These are phyloP conservation scores for Colletotrichum sp. DNA, from an alignment of 2,329 filamentous ascomycete genomes.

Conservation along the genomic window DNA sequence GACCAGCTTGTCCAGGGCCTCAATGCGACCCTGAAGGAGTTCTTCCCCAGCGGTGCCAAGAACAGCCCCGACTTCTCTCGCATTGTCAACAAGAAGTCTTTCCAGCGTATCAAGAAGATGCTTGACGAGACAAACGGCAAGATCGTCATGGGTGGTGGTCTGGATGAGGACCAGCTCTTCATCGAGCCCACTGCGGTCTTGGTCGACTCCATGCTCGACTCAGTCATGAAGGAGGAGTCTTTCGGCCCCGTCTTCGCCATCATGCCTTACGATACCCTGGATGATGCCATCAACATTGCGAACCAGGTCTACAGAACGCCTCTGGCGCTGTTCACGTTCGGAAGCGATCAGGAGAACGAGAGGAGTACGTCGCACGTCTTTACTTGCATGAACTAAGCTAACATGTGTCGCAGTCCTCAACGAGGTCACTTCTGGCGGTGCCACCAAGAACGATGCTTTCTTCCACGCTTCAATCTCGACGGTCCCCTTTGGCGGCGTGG, in stretches of 20 bases:
- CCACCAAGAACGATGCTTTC: conserved; percentile 65
- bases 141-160: conserved; percentile 84
- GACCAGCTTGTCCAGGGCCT: conserved; percentile 77
- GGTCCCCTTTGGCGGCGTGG: conserved; percentile 83
- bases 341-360: conserved; percentile 77
- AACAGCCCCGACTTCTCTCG: conserved; percentile 79
- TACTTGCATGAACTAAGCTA: neutral
- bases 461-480: conserved; percentile 68
- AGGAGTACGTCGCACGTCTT: conserved; percentile 60
- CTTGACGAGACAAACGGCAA: conserved; percentile 83
- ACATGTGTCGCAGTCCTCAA: conserved; percentile 55
- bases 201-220: conserved; percentile 71
- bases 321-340: conserved; percentile 85
- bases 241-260: conserved; percentile 94
- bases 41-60: conserved; percentile 84
- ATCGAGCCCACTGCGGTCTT: conserved; percentile 95
- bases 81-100: conserved; percentile 82
- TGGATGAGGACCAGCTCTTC: conserved; percentile 80
- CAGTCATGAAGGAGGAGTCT: conserved; percentile 85
- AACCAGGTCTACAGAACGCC: conserved; percentile 85
- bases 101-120: conserved; percentile 86
- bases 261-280: conserved; percentile 77
- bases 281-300: conserved; percentile 83
- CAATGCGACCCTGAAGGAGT: conserved; percentile 72
- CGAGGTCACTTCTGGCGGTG: conserved; percentile 71